Evolutionary conservation across 768 basidiomycete genomes (phyloP), one percentile per base, ranked within the genome.

Genomic region (Kwoniella europaea): DNA sequence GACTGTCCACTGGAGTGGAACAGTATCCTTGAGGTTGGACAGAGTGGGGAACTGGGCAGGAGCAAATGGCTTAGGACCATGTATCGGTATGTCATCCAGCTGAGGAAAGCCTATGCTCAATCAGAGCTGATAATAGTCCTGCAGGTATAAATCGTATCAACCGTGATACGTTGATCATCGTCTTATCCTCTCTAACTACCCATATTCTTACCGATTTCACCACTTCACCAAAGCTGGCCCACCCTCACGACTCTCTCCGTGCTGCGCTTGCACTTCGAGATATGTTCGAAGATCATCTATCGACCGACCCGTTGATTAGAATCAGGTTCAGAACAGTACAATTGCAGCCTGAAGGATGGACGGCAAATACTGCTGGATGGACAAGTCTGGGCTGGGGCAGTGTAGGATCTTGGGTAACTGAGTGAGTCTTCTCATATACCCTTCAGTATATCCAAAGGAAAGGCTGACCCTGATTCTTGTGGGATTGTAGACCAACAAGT

Each of bases 11-110:
- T 78, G 77, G 77, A 46, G 52, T 16, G 77, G 76, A 15, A 44
- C 59, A 16, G 35, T 65, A 53, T 27, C 15, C 5, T 35, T 72
- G 20, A 61, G 65, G 4, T 61, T 80, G 24, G 67, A 63, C 9
- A 20, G 64, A 53, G 68, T 79, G 3, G 79, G 79, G 4, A 74
- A 77, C 63, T 81, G 77, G 77, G 79, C 79, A 10, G 63, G 79
- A 7, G 77, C 77, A 7, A 81, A 77, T 69, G 57, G 68, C 16
- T 27, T 79, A 2, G 69, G 64, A 20, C 59, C 69, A 12, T 77
- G 76, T 59, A 63, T 76, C 15, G 76, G 79, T 80, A 29, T 57
- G 77, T 71, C 2, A 10, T 13, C 44, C 10, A 41, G 41, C 24
- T n/a, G 27, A 22, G 16, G 20, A 18, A 5, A 15, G 57, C 18